A percentile compares a stretch with the other conserved stretches of the same genome.
Evolutionary conservation across 2,329 filamentous ascomycete genomes (phyloP).

Genomic region (Colletotrichum sojae): DNA sequence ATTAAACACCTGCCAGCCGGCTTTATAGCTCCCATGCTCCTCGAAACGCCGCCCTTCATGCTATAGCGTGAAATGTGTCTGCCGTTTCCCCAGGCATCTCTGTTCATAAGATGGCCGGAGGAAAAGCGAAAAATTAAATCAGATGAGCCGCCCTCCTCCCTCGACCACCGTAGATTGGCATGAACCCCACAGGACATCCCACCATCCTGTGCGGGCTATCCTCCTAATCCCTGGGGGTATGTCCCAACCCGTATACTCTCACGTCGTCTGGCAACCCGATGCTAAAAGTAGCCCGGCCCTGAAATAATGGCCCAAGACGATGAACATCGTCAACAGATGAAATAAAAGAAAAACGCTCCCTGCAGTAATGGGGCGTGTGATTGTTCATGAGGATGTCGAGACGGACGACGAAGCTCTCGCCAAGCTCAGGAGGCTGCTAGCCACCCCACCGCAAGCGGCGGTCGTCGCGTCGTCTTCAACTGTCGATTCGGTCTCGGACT

Average conservation of each 20-base stretch:
- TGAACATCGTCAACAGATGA: not conserved
- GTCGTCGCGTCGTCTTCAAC: conserved; percentile 55
- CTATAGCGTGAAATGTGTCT: conserved; percentile 11
- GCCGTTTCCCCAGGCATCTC: not conserved
- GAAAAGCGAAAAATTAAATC: conserved; percentile 1
- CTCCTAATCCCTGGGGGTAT: conserved; percentile 1
- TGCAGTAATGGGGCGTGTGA: not conserved
- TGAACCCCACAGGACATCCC: conserved; percentile 7
- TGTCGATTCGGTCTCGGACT: conserved; percentile 43
- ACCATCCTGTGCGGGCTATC: conserved; percentile 1
- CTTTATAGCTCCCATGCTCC: conserved; percentile 22
- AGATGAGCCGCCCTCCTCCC: conserved; percentile 14
- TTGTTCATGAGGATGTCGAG: conserved; percentile 29
- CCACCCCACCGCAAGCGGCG: conserved; percentile 64
- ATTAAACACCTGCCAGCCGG: conserved; percentile 3
- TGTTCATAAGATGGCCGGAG: conserved; percentile 7
- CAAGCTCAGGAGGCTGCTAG: conserved; percentile 66
- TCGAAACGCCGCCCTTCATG: conserved; percentile 32
- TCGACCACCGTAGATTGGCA: not conserved
- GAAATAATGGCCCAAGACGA: not conserved
- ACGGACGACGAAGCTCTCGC: conserved; percentile 45
- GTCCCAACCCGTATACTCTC: conserved; percentile 1
- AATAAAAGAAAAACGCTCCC: not conserved
- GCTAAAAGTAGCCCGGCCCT: conserved; percentile 4
- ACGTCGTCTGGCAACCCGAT: not conserved